phyloP scores from a whole-genome alignment of 2,329 filamentous ascomycete species.

The Mycosphaerelloides madeirae region DNA sequence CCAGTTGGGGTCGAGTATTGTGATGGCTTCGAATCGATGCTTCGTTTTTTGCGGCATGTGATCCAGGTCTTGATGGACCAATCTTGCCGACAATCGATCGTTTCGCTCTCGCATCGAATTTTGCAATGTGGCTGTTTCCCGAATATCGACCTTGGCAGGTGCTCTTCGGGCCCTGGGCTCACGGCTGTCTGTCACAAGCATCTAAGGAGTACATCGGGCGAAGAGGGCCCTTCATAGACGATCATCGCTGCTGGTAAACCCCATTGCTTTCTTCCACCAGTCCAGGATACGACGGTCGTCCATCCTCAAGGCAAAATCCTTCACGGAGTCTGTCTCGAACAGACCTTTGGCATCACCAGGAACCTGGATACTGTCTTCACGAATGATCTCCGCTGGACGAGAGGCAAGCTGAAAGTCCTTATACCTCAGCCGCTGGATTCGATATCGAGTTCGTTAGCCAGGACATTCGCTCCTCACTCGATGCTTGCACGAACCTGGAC shows the following conservation, averaged over 20 bases:
- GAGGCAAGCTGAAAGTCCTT: slow-evolving; percentile 66
- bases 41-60: too few species aligned
- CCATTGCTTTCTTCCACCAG: slow-evolving; percentile 69
- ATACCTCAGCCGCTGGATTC: slow-evolving; percentile 53
- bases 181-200: too few species aligned
- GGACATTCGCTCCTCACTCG: not conserved
- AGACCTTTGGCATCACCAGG: slow-evolving; percentile 37
- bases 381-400: slow-evolving; percentile 44
- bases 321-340: slow-evolving; percentile 58
- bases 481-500: slow-evolving; percentile 48
- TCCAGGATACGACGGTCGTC: slow-evolving; percentile 51
- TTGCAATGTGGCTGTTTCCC: too few species aligned
- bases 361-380: slow-evolving; percentile 13
- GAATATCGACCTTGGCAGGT: too few species aligned
- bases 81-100: too few species aligned
- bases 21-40: too few species aligned
- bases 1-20: too few species aligned
- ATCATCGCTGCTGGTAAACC: slow-evolving; percentile 36
- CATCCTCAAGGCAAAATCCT: slow-evolving; percentile 61
- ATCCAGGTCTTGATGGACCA: too few species aligned
- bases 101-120: too few species aligned
- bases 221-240: slow-evolving; percentile 11
- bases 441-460: not conserved
- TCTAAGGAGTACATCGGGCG: too few species aligned
- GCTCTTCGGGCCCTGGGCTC: too few species aligned